Evolutionary conservation across 192 early-diverging fungal genomes (phyloP), one percentile per base, ranked within the genome.

Genomic region (Gaertneriomyces sp.): DNA sequence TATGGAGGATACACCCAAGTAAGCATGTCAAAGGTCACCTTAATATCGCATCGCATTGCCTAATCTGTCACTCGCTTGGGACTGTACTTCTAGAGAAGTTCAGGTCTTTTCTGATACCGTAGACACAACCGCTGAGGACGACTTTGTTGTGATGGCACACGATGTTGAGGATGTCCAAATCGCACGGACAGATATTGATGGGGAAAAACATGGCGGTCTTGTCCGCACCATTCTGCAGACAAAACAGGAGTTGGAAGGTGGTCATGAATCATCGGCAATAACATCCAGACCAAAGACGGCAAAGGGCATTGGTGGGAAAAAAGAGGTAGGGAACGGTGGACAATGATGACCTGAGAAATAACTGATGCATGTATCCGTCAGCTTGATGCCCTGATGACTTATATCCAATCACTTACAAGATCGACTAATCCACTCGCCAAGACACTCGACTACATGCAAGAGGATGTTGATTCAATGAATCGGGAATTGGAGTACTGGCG

Each of bases 401-500:
- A 68, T 8, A 83, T 85, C 56, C 83, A 85, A 61, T 45, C 61
- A 7, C 63, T 85, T 54, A 80, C 77, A 39, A 68, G 76, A 10
- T 72, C 58, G 59, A 82, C 84, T 4, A 75, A 81, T 61, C 84
- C 84, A 40, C 74, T 85, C 14, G 79, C 77, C 39, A 81, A 80
- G 54, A 81, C 78, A 4, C 69, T 85, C 66, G 81, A 85, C 47
- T 83, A 84, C 64, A 68, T 83, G 70, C 81, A 83, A 42, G 84
- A 85, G 60, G 84, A 85, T 56, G 74, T 84, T 45, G 84, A 85
- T 58, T 72, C 74, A 46, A 85, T 85, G 84, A 81, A 77, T 45
- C 74, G 76, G 58, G 84, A 85, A 63, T 62, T 84, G 6, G 81
- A 82, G 40, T 20, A 68, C 42, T 85, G 84, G 84, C 58, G 68